phyloP scores from a whole-genome alignment of 768 basidiomycete genomes.

The Mycena haematopus region DNA sequence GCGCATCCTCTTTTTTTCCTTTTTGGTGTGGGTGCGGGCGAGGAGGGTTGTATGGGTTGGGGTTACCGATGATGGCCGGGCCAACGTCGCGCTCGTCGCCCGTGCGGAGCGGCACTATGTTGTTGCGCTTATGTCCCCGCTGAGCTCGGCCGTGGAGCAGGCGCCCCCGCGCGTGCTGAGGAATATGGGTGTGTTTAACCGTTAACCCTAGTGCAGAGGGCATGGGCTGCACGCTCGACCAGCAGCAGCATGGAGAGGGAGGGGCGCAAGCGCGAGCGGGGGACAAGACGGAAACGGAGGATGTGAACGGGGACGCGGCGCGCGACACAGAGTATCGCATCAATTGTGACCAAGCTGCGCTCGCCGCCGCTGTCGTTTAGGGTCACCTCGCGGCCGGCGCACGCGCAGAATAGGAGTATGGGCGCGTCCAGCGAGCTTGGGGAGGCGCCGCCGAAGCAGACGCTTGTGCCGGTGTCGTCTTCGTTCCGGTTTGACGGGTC shows the following conservation, averaged over 20 bases:
- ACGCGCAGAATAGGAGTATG: constrained; percentile 32
- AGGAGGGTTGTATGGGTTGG: too few relatives aligned
- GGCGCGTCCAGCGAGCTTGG: constrained; percentile 11
- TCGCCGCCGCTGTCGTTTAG: constrained; percentile 63
- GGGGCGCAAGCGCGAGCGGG: too few relatives aligned
- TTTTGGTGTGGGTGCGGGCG: too few relatives aligned
- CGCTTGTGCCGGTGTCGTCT: constrained; percentile 42
- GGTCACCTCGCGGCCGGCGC: constrained; percentile 63
- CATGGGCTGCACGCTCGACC: not conserved
- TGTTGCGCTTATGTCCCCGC: constrained; percentile 27
- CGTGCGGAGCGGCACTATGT: not conserved
- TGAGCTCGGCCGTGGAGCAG: constrained; percentile 16
- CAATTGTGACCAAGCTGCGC: constrained; percentile 65
- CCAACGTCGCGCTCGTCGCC: constrained; percentile 30
- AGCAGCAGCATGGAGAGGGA: not conserved
- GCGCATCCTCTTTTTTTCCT: too few relatives aligned
- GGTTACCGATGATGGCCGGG: too few relatives aligned
- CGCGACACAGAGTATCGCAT: constrained; percentile 44
- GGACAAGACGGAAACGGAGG: constrained; percentile 5
- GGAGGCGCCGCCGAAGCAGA: constrained; percentile 36
- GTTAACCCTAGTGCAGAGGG: constrained; percentile 19
- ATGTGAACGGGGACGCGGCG: too few relatives aligned
- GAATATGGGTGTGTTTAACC: not conserved
- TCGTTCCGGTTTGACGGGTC: constrained; percentile 24
- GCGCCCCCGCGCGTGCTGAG: constrained; percentile 18